phyloP scores from a whole-genome alignment of 192 early-diverging fungal genomes.

The Cetraspora pellucida region DNA sequence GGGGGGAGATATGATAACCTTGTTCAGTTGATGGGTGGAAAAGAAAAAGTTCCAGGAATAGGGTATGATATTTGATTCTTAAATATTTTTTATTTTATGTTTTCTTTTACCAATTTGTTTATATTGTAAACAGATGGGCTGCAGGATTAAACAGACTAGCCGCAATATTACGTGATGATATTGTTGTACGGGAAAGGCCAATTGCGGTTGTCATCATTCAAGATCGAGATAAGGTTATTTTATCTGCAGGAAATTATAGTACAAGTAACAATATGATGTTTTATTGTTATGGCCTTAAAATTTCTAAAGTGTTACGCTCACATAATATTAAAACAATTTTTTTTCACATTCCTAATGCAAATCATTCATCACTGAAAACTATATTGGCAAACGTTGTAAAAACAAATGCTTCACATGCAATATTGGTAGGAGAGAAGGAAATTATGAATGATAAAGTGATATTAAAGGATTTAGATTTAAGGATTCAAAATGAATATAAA shows the following conservation, averaged over 20 bases:
- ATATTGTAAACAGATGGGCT: conserved; percentile 55
- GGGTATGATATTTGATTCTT: conserved; percentile 36
- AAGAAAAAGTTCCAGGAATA: conserved; percentile 52
- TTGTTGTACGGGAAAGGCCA: conserved; percentile 12
- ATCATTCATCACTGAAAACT: conserved; percentile 19
- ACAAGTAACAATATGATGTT: conserved; percentile 1
- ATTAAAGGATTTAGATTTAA: conserved; percentile 37
- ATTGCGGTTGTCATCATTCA: conserved; percentile 41
- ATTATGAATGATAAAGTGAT: conserved; percentile 35
- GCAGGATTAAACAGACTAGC: conserved; percentile 66
- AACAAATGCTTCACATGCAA: conserved; percentile 42
- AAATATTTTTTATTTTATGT: not conserved
- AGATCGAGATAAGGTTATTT: conserved; percentile 16
- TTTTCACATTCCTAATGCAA: conserved; percentile 30
- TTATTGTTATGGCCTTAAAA: conserved; percentile 11
- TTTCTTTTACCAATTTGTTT: not conserved
- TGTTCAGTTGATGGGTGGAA: conserved; percentile 55
- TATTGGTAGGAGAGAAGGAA: conserved; percentile 45
- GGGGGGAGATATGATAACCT: conserved; percentile 70
- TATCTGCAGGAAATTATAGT: not conserved
- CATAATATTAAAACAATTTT: conserved; percentile 23
- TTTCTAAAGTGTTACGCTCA: conserved; percentile 33
- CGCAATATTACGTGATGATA: conserved; percentile 40
- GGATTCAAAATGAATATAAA: conserved; percentile 7
- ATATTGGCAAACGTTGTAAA: conserved; percentile 37